phyloP scores from a whole-genome alignment of 2,329 filamentous ascomycete species.

The Epichloe hybrida region DNA sequence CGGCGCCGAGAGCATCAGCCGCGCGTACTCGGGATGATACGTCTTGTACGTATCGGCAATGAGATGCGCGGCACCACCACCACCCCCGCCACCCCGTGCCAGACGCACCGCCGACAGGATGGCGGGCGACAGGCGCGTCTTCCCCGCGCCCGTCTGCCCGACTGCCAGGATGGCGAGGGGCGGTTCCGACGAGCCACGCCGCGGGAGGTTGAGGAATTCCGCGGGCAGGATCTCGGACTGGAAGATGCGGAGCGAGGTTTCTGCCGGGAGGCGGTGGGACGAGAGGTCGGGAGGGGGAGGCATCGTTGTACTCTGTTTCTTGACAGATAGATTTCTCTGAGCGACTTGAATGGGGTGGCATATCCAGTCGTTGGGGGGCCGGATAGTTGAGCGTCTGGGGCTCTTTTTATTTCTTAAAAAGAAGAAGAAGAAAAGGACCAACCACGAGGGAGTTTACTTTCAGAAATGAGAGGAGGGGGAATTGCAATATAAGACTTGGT shows the following conservation, averaged over 20 bases:
- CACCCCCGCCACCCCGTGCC: neutral
- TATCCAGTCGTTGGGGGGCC: too few relatives aligned
- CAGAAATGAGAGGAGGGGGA: neutral
- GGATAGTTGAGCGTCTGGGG: too few relatives aligned
- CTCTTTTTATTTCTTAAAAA: too few relatives aligned
- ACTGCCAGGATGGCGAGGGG: conserved; percentile 28
- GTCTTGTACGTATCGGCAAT: conserved; percentile 36
- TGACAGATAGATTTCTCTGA: too few relatives aligned
- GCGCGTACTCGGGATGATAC: conserved; percentile 29
- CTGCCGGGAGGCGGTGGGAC: conserved; percentile 18
- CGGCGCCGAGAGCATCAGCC: conserved; percentile 17
- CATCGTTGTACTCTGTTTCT: neutral
- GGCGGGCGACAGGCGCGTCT: conserved; percentile 30
- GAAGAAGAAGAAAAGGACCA: too few relatives aligned
- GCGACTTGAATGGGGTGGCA: too few relatives aligned
- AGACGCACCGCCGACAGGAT: conserved; percentile 20
- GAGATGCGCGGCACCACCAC: conserved; percentile 22
- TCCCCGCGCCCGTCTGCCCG: conserved; percentile 36
- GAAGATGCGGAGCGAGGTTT: conserved; percentile 19
- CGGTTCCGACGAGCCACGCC: conserved; percentile 3
- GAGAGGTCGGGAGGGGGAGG: conserved; percentile 16
- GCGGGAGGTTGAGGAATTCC: conserved; percentile 15
- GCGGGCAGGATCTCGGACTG: conserved; percentile 17
- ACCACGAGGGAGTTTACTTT: too few relatives aligned
- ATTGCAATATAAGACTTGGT: too few relatives aligned